Base-by-base conservation (phyloP, 768 basidiomycete species). In the Lactarius pseudohatsudake region DNA sequence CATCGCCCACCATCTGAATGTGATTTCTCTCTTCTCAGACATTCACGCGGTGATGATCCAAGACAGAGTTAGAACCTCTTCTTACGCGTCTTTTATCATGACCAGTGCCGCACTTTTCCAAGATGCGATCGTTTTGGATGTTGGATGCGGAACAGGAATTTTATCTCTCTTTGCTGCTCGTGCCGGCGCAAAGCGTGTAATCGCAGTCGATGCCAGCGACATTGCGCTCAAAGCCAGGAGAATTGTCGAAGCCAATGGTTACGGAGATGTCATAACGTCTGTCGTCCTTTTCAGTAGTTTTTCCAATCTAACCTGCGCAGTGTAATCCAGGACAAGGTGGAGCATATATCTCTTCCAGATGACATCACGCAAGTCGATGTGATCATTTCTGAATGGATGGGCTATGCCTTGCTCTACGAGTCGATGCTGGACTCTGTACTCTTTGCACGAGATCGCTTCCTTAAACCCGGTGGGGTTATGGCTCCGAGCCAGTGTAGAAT, bases 301-400 rank as follows among this genome's bases (percentile, higher is more conserved):
- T 32, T 45, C 57, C 57, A 64, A 28, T 45, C 20, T n/a, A 26
- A 61, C 60, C 22, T 15, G 30, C 53, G 38, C 69, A 88, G 86
- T 5, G 94, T 98, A 53, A 86, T 98, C 63, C 87, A 83, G 59
- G 94, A 94, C 32, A 97, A 96, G 76, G 85, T 98, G 30, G 96
- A 99, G 77, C 87, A 95, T 26, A 89, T 98, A 64, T 76, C 71
- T 8, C 80, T 98, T 1, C 94, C 92, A 2, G 87, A 88, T 59
- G 85, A 78, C 61, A 78, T 89, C 58, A 79, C 84, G 11, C 81
- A 92, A 61, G 96, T 98, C 28, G 96, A 99, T 75, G 85, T 99
- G 66, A 95, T 99, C 76, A 81, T 98, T 59, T 96, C 94, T 4
- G 96, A 99, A 77, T 98, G 96, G 96, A 98, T 98, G 96, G 94